Percentiles rank a stretch among this genome's conserved stretches.
phyloP scores from a whole-genome alignment of 2,329 filamentous ascomycete species.

The Sarocladium kiliense region DNA sequence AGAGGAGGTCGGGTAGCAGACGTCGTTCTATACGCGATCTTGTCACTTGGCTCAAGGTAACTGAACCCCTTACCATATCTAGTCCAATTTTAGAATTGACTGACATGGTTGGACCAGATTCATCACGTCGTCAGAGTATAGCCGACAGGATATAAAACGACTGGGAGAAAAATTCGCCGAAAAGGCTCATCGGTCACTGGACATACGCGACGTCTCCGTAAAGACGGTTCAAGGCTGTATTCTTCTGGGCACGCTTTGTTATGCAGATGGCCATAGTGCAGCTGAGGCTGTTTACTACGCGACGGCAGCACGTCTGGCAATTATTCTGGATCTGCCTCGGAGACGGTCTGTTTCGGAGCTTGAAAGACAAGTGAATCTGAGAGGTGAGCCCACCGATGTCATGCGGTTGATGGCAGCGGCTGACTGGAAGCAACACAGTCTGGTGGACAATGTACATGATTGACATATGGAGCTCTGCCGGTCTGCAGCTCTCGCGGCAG shows the following conservation, averaged over 20 bases:
- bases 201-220: conserved; percentile 9
- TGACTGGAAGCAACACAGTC: conserved; percentile 1
- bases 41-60: conserved; percentile 11
- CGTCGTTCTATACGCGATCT: conserved; percentile 4
- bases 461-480: conserved; percentile 9
- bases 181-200: conserved; percentile 2
- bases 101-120: no score
- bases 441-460: conserved; percentile 12
- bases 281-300: conserved; percentile 9
- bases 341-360: not conserved
- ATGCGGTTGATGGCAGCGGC: no score
- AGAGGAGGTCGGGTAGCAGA: not conserved
- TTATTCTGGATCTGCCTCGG: conserved; percentile 7
- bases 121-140: no score
- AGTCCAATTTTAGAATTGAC: no score
- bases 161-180: conserved; percentile 1
- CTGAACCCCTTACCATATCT: not conserved
- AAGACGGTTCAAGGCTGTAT: conserved; percentile 10
- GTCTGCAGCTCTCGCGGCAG: conserved; percentile 6
- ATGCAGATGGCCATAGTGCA: conserved; percentile 4
- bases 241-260: conserved; percentile 9
- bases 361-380: conserved; percentile 9
- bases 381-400: no score
- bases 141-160: not conserved
- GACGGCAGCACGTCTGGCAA: conserved; percentile 3